Evolutionary conservation across 2,329 filamentous ascomycete species (phyloP), one percentile per base, ranked within the genome.

Genomic region (Nemania serpens): DNA sequence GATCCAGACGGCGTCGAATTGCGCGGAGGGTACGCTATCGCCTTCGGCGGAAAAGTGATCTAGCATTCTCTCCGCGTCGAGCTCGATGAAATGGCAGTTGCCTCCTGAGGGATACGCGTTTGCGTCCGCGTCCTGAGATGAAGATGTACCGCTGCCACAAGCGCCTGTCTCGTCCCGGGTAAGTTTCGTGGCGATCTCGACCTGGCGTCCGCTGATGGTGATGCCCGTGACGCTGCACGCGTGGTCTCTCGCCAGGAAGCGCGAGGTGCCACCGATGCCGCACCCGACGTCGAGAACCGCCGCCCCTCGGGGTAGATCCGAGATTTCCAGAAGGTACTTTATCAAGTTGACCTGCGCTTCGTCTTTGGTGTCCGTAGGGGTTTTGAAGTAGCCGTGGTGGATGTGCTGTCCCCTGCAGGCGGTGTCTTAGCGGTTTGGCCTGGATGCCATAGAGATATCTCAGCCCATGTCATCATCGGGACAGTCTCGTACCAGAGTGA

Each of bases 41-140:
- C 68, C 71, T 33, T 69, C 68, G 36, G 70, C 70, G 2, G 68
- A 71, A 63, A 87, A 87, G 69, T 76, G 76, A 1, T 81, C 78
- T 2, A 78, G 80, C 82, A 88, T 86, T 68, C 79, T 84, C 75
- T 87, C 85, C 1, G 84, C 84, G 67, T 87, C 85, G 5, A 87
- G 77, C 74, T 87, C 84, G 37, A 86, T 68, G 70, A 85, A 87
- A 29, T 76, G 76, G 20, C 85, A 82, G 0, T 71, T 74, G 20
- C 76, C 73, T 20, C 60, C 63, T 1, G 55, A 61, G 2, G 58
- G 18, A 43, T 63, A 66, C 20, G n/a, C 15, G 18, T 54, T 22
- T 7, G 22, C 53, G 34, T 55, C 52, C 12, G 41, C 12, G 3
- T 22, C 10, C 10, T 42, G 11, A n/a, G n/a, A n/a, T n/a, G 17